A percentile compares a stretch with the other conserved stretches of the same genome.
phyloP scores from a whole-genome alignment of 352 stramenopile species.

The Phytophthora cajani region DNA sequence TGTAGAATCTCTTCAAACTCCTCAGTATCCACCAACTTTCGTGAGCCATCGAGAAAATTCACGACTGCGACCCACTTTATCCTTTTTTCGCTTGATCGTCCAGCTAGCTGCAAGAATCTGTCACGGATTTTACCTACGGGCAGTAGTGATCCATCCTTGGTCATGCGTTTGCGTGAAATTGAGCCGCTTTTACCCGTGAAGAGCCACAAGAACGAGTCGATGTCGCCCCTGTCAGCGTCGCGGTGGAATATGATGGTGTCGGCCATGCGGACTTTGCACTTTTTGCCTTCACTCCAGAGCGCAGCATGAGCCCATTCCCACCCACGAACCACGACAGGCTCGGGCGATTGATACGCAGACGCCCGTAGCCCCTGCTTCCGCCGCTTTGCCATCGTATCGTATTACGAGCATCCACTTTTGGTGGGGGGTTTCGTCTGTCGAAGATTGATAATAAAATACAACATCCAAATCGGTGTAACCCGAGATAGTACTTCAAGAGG shows the following conservation, averaged over 20 bases:
- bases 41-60: slow-evolving; percentile 30
- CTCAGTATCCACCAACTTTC: slow-evolving; percentile 23
- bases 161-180: slow-evolving; percentile 51
- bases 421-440: slow-evolving; percentile 22
- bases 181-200: slow-evolving; percentile 59
- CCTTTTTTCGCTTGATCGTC: slow-evolving; percentile 17
- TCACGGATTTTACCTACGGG: slow-evolving; percentile 47
- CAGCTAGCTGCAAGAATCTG: slow-evolving; percentile 50
- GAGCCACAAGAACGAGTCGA: slow-evolving; percentile 45
- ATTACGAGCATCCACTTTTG: slow-evolving; percentile 27
- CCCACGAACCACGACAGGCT: slow-evolving; percentile 9
- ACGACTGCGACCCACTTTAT: slow-evolving; percentile 21
- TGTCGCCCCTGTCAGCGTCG: slow-evolving; percentile 9
- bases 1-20: slow-evolving; percentile 36
- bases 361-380: slow-evolving; percentile 18
- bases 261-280: slow-evolving; percentile 42
- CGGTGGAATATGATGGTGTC: slow-evolving; percentile 50
- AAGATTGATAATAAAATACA: no score
- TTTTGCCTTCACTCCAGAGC: slow-evolving; percentile 36
- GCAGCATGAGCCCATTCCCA: slow-evolving; percentile 51
- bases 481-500: no score
- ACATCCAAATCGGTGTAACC: no score
- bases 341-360: neutral
- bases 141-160: slow-evolving; percentile 28
- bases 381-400: slow-evolving; percentile 33